Conservation (phyloP, 805 yeast species). For the Yarrowia yakushimensis region DNA sequence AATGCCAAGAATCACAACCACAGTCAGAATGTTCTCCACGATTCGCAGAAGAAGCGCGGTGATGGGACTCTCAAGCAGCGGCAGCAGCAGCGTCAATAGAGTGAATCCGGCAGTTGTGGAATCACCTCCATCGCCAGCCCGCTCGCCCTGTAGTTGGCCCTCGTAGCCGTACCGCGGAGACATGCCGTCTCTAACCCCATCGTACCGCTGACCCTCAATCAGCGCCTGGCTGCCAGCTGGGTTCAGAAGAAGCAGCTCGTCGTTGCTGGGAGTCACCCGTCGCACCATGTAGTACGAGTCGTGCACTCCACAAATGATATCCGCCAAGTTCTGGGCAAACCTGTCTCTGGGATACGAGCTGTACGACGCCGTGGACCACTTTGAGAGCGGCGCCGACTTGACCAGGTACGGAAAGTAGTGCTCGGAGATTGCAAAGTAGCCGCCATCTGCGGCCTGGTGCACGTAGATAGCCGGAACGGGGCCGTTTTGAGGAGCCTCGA, state of each 20-base stretch:
- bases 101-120: not conserved
- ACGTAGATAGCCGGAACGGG: slow-evolving; percentile 54
- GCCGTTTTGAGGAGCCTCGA: not conserved
- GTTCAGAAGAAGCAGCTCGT: not conserved
- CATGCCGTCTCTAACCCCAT: not conserved
- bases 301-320: slow-evolving; percentile 33
- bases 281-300: slow-evolving; percentile 25
- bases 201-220: slow-evolving; percentile 18
- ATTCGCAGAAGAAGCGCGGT: slow-evolving; percentile 28
- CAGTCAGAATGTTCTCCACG: slow-evolving; percentile 43
- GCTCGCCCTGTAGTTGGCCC: not conserved
- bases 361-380: slow-evolving; percentile 46
- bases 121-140: not conserved
- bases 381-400: slow-evolving; percentile 70
- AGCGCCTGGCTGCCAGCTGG: slow-evolving; percentile 20
- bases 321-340: slow-evolving; percentile 17
- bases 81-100: not conserved
- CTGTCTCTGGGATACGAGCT: slow-evolving; percentile 4
- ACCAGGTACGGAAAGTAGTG: slow-evolving; percentile 75
- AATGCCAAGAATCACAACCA: slow-evolving; percentile 36
- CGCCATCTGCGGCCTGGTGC: slow-evolving; percentile 55
- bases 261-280: not conserved
- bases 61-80: not conserved
- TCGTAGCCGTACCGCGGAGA: not conserved
- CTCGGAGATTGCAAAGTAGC: slow-evolving; percentile 85